Percentiles rank a stretch among this genome's conserved stretches.
Conservation (phyloP, 345 rosid genomes). For the Salix purpurea region DNA sequence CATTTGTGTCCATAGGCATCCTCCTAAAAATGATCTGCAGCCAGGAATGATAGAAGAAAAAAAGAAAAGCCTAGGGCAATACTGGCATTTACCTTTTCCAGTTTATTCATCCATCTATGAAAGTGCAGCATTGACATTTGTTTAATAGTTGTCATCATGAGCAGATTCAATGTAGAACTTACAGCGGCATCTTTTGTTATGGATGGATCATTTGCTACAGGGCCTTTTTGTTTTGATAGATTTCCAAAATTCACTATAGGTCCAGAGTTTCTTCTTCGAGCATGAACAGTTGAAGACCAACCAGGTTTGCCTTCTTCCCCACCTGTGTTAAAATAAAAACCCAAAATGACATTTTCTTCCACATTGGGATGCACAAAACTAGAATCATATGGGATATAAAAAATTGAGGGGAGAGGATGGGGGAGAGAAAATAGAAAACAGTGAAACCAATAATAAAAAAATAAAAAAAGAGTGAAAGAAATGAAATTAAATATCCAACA, state of each 20-base stretch:
- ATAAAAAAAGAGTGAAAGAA: neutral
- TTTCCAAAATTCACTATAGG: conserved; percentile 42
- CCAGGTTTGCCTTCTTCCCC: conserved; percentile 50
- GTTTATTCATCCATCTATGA: neutral
- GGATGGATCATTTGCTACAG: conserved; percentile 44
- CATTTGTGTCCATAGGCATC: neutral
- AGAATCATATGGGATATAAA: neutral
- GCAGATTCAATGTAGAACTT: conserved; percentile 15
- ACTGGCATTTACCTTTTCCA: neutral
- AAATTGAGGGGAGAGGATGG: neutral
- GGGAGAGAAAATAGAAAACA: neutral
- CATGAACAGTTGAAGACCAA: conserved; percentile 41
- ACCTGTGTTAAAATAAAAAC: conserved; percentile 35
- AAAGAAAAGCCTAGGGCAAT: neutral
- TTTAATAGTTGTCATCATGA: neutral
- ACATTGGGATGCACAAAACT: neutral
- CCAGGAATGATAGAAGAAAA: neutral
- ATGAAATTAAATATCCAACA: neutral
- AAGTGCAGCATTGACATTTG: neutral
- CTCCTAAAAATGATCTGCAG: neutral
- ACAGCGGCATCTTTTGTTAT: conserved; percentile 47
- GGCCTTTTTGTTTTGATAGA: conserved; percentile 45
- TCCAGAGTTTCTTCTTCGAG: conserved; percentile 48
- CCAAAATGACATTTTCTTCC: neutral
- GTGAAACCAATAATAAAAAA: neutral